phyloP scores from a whole-genome alignment of 352 stramenopile species.

The Phytophthora citricola region DNA sequence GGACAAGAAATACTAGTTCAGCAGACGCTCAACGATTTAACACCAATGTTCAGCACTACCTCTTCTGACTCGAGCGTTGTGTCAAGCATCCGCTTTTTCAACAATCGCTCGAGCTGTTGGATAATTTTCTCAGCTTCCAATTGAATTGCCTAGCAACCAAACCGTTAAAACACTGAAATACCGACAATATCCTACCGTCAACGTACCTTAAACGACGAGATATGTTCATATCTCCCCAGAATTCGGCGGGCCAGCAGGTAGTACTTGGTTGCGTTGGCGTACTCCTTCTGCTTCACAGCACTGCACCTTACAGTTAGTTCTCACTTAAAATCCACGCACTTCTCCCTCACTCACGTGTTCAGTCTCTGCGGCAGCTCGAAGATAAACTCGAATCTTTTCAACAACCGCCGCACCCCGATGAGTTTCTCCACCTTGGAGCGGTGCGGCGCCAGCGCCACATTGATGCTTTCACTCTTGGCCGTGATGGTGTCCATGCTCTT shows the following conservation, averaged over 20 bases:
- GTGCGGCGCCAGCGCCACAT: slow-evolving; percentile 85
- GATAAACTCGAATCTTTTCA: slow-evolving; percentile 98
- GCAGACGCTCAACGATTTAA: neutral
- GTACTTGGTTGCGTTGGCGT: slow-evolving; percentile 88
- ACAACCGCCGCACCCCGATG: slow-evolving; percentile 94
- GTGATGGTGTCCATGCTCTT: slow-evolving; percentile 91
- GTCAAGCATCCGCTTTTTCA: slow-evolving; percentile 67
- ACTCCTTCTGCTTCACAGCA: slow-evolving; percentile 89
- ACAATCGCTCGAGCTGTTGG: slow-evolving; percentile 66
- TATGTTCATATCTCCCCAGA: slow-evolving; percentile 87
- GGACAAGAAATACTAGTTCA: neutral
- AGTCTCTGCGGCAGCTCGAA: slow-evolving; percentile 95
- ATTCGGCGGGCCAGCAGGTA: slow-evolving; percentile 89
- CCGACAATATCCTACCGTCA: neutral
- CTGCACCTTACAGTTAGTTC: slow-evolving; percentile 25
- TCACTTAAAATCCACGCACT: neutral
- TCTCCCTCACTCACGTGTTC: slow-evolving; percentile 45
- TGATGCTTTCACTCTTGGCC: slow-evolving; percentile 86
- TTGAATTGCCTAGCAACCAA: slow-evolving; percentile 73
- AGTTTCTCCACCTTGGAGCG: slow-evolving; percentile 96
- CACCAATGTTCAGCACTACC: slow-evolving; percentile 28
- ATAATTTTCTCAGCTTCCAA: slow-evolving; percentile 89
- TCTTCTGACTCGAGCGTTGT: slow-evolving; percentile 52
- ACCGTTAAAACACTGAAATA: slow-evolving; percentile 1
- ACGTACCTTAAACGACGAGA: slow-evolving; percentile 86